Base-by-base conservation (phyloP, 768 basidiomycete genomes). In the Agaricus subrufescens region DNA sequence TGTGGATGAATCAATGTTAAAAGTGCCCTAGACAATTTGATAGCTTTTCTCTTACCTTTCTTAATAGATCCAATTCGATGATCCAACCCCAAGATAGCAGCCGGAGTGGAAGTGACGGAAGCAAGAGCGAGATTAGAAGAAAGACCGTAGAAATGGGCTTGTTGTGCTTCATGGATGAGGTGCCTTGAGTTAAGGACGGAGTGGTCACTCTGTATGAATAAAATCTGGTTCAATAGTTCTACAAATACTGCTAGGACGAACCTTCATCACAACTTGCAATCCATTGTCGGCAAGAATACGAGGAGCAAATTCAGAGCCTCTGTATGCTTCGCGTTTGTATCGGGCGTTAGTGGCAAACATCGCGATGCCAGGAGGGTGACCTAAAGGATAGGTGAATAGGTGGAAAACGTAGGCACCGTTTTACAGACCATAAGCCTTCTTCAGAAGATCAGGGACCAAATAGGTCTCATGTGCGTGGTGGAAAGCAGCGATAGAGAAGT, bases 401-500 rank as follows among this genome's bases (percentile, higher is more conserved):
- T 23, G 34, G 34, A 27, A 3, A 19, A 19, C 19, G 31, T 29
- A 12, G 29, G 4, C 39, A 52, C 37, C 42, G 9, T 15, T 7
- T n/a, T 9, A 44, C 74, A 46, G 39, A 78, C 80, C 89, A 65
- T 78, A 91, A 43, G 82, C 81, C 60, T 80, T 79, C 72, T 88
- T 91, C 61, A 95, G 72, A 1, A 88, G 67, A 46, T 86, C 85
- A 0, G 91, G 89, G n/a, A 94, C 87, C n/a, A 94, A 79, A 65
- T 87, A 94, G 0, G 89, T 83, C 63, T 92, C 89, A 58, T 87
- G 85, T 0, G 91, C 91, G 54, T 86, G 84, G 57, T 91, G 90
- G 67, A 91, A 84, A 1, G 85, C 84, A 4, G 87, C 84, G 51
- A 91, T 80, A 2, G 82, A 76, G 67, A 89, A 89, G 62, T 86